Evolutionary conservation across 805 yeast species (phyloP).

Genomic region (Hanseniaspora taiwanica): DNA sequence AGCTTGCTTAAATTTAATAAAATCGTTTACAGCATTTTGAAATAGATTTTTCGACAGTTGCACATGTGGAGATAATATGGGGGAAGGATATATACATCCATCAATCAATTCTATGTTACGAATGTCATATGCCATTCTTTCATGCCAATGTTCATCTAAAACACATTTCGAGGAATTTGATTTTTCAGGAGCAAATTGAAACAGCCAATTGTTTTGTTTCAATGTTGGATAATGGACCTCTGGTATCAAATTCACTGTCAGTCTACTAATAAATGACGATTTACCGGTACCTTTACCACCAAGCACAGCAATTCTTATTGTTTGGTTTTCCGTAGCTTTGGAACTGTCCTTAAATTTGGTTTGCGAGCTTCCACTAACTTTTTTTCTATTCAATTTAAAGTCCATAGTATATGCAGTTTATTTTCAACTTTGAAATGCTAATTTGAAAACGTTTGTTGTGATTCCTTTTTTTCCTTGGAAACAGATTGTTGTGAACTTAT

Average conservation of each 20-base stretch:
- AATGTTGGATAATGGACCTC: conserved; percentile 70
- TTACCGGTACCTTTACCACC: conserved; percentile 53
- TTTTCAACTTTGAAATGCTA: too few species aligned
- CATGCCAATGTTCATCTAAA: conserved; percentile 34
- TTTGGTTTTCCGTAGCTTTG: neutral
- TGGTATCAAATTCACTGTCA: conserved; percentile 35
- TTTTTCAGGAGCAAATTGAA: conserved; percentile 36
- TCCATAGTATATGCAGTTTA: too few species aligned
- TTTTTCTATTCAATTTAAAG: too few species aligned
- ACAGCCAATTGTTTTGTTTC: conserved; percentile 43
- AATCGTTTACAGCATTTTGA: conserved; percentile 21
- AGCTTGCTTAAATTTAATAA: conserved; percentile 10
- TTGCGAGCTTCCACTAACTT: too few species aligned
- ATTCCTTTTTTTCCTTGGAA: too few species aligned
- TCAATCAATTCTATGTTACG: conserved; percentile 15
- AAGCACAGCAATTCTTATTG: conserved; percentile 44
- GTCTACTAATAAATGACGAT: conserved; percentile 39
- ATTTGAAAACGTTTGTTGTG: too few species aligned
- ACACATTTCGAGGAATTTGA: conserved; percentile 27
- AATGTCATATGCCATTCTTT: conserved; percentile 26
- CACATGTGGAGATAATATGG: conserved; percentile 18
- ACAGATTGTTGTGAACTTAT: too few species aligned
- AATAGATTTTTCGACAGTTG: conserved; percentile 27
- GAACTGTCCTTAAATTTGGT: too few species aligned
- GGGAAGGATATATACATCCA: conserved; percentile 21